Base-by-base conservation (phyloP, 2,329 filamentous ascomycete species). In the Neopestalotiopsis clavispora region DNA sequence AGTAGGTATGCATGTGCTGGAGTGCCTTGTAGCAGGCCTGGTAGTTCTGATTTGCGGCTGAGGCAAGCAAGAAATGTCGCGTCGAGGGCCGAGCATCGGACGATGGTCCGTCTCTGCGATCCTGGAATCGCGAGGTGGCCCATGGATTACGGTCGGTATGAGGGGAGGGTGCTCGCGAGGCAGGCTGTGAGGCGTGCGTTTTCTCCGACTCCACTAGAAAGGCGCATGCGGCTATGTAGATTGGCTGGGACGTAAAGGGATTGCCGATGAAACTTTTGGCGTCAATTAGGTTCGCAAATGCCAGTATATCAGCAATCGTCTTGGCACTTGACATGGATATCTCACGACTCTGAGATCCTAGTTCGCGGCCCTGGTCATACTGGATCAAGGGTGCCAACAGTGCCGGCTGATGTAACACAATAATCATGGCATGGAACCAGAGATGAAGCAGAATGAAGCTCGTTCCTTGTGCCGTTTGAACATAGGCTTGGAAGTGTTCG, bases 151-250 rank as follows among this genome's bases (percentile, higher is more conserved):
- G 40, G 13, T 78, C 78, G 4, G 71, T 71, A 0, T 84, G 82
- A 1, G 87, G 88, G 0, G 87, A 88, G 1, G 82, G 77, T 45
- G 90, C 88, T 67, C 89, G 85, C 0, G 91, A 93, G 34, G 91
- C 78, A 23, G 90, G 85, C 69, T 90, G 89, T 0, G 91, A 91
- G 28, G 91, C 90, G 71, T 90, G 91, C 14, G 91, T 87, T 3
- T 89, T 90, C 23, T 59, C 65, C 4, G 92, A 94, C 77, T 97
- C 94, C 82, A 94, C 94, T 17, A 97, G 82, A 74, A 97, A 97
- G 0, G 94, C 94, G 76, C 94, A 97, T 0, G 94, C 94, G 0
- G 94, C 94, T 70, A 97, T 95, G 74, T 97, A 97, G 75, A 97
- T 97, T 0, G 94, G 94, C 78, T 97, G 94, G 62, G 92, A 94